These are phyloP conservation scores for Tulasnella sp. DNA, from an alignment of 768 basidiomycete genomes.

Conservation along the genomic window DNA sequence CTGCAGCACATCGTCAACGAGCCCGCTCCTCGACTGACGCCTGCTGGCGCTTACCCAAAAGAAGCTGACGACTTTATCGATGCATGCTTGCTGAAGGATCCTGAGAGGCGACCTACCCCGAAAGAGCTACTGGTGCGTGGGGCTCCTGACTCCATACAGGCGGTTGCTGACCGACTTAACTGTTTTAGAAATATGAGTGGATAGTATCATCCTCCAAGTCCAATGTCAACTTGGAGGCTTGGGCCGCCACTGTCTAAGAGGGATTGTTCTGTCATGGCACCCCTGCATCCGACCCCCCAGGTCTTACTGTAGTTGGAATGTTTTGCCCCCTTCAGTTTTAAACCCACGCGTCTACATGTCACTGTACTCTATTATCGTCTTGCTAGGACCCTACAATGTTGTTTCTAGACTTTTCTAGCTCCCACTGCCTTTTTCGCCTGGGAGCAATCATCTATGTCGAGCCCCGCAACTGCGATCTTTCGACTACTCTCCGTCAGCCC, in stretches of 20 bases:
- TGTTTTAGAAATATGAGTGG: constrained; percentile 57
- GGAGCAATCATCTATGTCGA: background rate
- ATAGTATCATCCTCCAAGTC: constrained; percentile 50
- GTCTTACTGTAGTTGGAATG: background rate
- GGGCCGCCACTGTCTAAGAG: constrained; percentile 35
- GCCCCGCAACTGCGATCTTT: background rate
- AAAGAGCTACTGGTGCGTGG: constrained; percentile 69
- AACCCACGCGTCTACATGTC: background rate
- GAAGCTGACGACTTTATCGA: constrained; percentile 81
- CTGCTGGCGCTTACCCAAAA: constrained; percentile 57
- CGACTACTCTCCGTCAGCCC: background rate
- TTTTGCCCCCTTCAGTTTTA: background rate
- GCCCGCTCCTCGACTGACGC: constrained; percentile 79
- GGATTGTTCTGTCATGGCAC: background rate
- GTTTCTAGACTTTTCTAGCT: background rate
- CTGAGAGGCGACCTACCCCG: constrained; percentile 67
- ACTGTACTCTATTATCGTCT: background rate
- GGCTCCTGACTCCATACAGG: background rate
- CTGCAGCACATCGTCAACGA: constrained; percentile 98
- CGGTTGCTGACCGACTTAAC: background rate
- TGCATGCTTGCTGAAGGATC: constrained; percentile 84
- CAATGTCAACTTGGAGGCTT: constrained; percentile 61
- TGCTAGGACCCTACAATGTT: background rate
- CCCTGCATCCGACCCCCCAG: background rate
- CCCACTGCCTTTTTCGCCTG: background rate